Percentiles rank a stretch among this genome's conserved stretches.
Evolutionary conservation across 208 protist genomes (phyloP).

Genomic region (Trypanosoma rangeli): DNA sequence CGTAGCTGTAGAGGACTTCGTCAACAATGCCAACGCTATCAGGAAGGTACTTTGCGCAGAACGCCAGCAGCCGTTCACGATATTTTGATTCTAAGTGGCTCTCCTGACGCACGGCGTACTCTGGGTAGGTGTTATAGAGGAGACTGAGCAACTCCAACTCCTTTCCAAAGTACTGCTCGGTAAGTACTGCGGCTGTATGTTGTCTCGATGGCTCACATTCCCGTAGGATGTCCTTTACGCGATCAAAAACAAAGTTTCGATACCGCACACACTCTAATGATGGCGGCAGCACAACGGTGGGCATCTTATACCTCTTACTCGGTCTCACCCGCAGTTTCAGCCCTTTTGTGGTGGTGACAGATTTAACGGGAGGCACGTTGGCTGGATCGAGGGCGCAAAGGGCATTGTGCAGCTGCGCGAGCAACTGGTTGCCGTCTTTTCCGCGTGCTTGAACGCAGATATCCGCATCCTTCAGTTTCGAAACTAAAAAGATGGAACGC

Average conservation of each 20-base stretch:
- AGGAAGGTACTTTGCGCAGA: constrained; percentile 60
- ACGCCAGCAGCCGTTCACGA: constrained; percentile 37
- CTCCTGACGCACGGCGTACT: constrained; percentile 9
- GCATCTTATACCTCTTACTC: background rate
- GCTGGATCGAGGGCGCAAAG: background rate
- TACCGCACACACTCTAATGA: constrained; percentile 7
- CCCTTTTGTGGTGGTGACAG: background rate
- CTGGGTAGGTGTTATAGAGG: constrained; percentile 13
- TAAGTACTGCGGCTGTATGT: background rate
- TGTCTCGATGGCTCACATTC: constrained; percentile 12
- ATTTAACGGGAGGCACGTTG: constrained; percentile 2
- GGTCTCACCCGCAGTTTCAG: constrained; percentile 6
- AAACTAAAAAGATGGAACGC: constrained; percentile 11
- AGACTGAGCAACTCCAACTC: constrained; percentile 21
- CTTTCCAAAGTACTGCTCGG: constrained; percentile 14
- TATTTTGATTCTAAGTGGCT: constrained; percentile 7
- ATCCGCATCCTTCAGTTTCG: constrained; percentile 8
- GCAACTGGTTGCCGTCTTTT: background rate
- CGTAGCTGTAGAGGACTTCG: constrained; percentile 49
- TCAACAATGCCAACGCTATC: constrained; percentile 54
- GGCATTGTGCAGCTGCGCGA: constrained; percentile 3
- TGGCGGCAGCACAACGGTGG: constrained; percentile 11
- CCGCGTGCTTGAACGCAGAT: constrained; percentile 8
- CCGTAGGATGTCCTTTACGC: constrained; percentile 11
- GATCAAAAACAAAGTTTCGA: constrained; percentile 15